Evolutionary conservation across 2,329 filamentous ascomycete genomes (phyloP).

Genomic region (Fusarium sp.): DNA sequence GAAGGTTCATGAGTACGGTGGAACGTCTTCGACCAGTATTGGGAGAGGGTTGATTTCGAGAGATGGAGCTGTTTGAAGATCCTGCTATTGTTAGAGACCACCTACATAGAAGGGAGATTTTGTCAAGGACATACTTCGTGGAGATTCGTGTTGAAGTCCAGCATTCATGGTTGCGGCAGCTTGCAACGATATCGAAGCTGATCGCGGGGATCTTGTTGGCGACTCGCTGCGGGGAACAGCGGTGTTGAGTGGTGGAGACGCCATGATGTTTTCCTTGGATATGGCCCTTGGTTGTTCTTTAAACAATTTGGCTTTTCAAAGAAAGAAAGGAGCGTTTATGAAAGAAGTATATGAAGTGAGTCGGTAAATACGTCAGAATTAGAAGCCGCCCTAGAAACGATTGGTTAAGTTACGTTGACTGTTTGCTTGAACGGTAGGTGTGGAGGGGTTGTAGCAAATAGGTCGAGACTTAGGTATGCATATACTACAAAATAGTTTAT

Average conservation of each 20-base stretch:
- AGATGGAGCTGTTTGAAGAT: constrained; percentile 66
- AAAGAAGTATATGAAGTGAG: constrained; percentile 1
- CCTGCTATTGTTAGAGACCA: constrained; percentile 50
- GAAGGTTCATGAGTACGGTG: constrained; percentile 78
- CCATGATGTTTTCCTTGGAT: constrained; percentile 41
- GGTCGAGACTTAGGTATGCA: neutral
- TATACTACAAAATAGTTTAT: constrained; percentile 3
- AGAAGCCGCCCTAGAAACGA: constrained; percentile 16
- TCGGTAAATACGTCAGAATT: constrained; percentile 23
- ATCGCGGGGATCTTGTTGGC: constrained; percentile 72
- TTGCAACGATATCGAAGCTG: constrained; percentile 77
- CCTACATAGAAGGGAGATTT: neutral
- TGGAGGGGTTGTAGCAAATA: constrained; percentile 26
- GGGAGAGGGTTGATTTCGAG: constrained; percentile 58
- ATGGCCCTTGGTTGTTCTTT: neutral
- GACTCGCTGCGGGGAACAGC: constrained; percentile 57
- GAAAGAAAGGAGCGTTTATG: neutral
- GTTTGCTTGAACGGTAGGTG: neutral
- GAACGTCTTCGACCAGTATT: constrained; percentile 72
- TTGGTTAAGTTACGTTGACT: constrained; percentile 22
- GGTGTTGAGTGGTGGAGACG: constrained; percentile 47
- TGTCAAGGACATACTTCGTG: constrained; percentile 61
- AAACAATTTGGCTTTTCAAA: neutral
- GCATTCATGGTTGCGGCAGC: constrained; percentile 84
- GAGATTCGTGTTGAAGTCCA: constrained; percentile 75